These are phyloP conservation scores for Monosporascus sp. DNA, from an alignment of 2,329 filamentous ascomycete species.

Conservation along the genomic window DNA sequence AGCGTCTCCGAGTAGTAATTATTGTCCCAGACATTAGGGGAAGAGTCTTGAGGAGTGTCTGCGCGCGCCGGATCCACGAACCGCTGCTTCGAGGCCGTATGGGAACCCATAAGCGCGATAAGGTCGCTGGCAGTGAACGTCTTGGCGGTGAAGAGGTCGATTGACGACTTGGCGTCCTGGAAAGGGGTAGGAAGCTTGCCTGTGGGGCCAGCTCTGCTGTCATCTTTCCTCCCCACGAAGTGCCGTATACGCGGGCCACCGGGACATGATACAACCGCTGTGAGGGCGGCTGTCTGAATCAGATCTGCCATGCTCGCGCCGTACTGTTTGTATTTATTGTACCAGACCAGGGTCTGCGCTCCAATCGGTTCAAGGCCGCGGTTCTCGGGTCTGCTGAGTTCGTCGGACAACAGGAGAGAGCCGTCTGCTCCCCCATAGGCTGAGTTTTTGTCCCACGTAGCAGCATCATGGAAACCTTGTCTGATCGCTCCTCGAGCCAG, in stretches of 20 bases:
- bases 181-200: constrained; percentile 40
- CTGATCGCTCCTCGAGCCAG: constrained; percentile 39
- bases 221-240: constrained; percentile 45
- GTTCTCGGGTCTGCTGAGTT: constrained; percentile 36
- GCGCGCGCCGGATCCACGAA: constrained; percentile 35
- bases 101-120: constrained; percentile 49
- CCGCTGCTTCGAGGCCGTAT: constrained; percentile 43
- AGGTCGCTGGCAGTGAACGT: constrained; percentile 45
- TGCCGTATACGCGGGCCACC: constrained; percentile 44
- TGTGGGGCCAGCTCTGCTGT: constrained; percentile 31
- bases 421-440: constrained; percentile 40
- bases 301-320: constrained; percentile 48
- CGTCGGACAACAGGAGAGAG: constrained; percentile 35
- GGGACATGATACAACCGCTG: constrained; percentile 46
- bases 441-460: constrained; percentile 33
- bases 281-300: constrained; percentile 43
- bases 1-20: constrained; percentile 41
- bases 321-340: constrained; percentile 30
- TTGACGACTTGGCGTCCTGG: constrained; percentile 34
- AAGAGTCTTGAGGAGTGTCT: constrained; percentile 40
- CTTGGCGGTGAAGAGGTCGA: constrained; percentile 44
- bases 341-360: constrained; percentile 30
- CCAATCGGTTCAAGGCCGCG: constrained; percentile 39
- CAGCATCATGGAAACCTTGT: constrained; percentile 43
- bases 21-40: constrained; percentile 45